Evolutionary conservation across 2,329 filamentous ascomycete genomes (phyloP), one percentile per base, ranked within the genome.

Genomic region (Cytospora piceicola): DNA sequence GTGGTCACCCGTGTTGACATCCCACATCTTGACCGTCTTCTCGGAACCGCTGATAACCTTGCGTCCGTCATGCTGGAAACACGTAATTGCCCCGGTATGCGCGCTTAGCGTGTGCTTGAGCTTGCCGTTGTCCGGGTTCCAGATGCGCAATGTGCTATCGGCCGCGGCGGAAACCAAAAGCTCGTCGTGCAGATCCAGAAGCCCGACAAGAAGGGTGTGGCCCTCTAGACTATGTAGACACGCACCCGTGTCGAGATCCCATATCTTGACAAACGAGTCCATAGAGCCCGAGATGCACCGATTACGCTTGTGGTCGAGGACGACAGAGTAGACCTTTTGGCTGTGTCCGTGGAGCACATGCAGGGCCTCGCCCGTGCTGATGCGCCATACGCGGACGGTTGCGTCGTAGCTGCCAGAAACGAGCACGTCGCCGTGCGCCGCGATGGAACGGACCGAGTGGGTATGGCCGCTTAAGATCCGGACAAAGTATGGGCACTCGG

Each of bases 1-100:
- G 75, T 93, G 97, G 72, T 97, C 91, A 58, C 95, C 95, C 1
- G 90, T 96, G 72, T 89, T 88, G 58, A 97, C 91, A 74, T 99
- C 93, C 95, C 95, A 99, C 92, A 99, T 96, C 82, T 99, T 99
- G 69, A 99, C 83, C 4, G 93, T 97, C 73, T 94, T 89, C 76
- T 99, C 95, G 66, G 93, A 97, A 63, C 95, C 95, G 51, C 92
- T 96, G 65, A 99, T 97, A 39, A 99, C 94, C 75, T 99, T 99
- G 70, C 94, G 91, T 0, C 90, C 93, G 75, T 99, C 95, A 72
- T 99, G 95, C 77, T 99, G 95, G 78, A 99, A 99, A 77, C 95
- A 99, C 5, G 95, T 99, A 70, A 99, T 99, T 27, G 95, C 95
- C 42, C 94, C 95, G 0, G 94, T 98, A 73, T 99, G 95, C 0